Evolutionary conservation across 768 basidiomycete species (phyloP).

Genomic region (Trametes cingulata): DNA sequence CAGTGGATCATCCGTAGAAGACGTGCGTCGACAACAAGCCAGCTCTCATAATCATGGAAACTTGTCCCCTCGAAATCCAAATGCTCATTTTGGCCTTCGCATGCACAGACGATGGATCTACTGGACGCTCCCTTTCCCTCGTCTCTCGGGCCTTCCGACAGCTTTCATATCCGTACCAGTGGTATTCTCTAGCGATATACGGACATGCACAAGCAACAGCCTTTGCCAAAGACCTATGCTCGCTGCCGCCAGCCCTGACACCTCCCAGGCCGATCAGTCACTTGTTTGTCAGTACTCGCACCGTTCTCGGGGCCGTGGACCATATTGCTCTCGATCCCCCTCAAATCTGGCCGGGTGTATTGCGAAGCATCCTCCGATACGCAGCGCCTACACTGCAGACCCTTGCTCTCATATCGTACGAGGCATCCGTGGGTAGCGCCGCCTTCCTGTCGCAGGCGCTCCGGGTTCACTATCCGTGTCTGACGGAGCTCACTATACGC

Average conservation of each 20-base stretch:
- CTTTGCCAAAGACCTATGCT: conserved; percentile 1
- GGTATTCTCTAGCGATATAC: conserved; percentile 15
- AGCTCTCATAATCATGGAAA: neutral
- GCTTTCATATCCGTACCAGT: conserved; percentile 20
- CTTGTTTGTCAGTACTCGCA: conserved; percentile 19
- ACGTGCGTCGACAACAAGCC: too few species aligned
- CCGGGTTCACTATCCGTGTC: conserved; percentile 13
- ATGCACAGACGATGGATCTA: conserved; percentile 20
- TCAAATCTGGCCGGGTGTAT: conserved; percentile 3
- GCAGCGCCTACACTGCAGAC: conserved; percentile 21
- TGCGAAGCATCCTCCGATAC: conserved; percentile 13
- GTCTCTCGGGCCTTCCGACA: conserved; percentile 21
- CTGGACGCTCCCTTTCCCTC: conserved; percentile 15
- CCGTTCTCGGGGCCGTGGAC: neutral
- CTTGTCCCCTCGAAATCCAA: conserved; percentile 15
- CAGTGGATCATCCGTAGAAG: too few species aligned
- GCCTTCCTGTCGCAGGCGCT: conserved; percentile 12
- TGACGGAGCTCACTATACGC: conserved; percentile 25
- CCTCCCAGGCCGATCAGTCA: conserved; percentile 17
- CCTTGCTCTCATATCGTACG: conserved; percentile 15
- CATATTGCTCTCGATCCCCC: neutral
- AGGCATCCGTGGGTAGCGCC: conserved; percentile 16
- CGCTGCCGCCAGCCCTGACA: neutral
- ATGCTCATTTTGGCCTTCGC: conserved; percentile 20
- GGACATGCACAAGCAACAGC: conserved; percentile 9